A percentile compares a stretch with the other conserved stretches of the same genome.
These are phyloP conservation scores for Violaceomyces palustris DNA, from an alignment of 1,284 basidiomycete species.

Conservation along the genomic window DNA sequence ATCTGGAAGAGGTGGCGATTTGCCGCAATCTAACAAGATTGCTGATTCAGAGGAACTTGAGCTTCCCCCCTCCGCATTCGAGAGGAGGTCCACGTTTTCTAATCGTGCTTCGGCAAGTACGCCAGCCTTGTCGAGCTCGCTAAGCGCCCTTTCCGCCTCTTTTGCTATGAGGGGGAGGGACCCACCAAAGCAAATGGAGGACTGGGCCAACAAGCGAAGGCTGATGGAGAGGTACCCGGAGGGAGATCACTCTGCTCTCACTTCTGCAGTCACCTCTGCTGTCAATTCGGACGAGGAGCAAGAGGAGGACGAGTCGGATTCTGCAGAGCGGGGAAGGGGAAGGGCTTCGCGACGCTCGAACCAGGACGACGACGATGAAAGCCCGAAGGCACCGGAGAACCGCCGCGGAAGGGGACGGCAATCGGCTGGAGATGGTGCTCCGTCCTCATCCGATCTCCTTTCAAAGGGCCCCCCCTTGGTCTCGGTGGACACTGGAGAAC, in stretches of 20 bases:
- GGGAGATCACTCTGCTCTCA: conserved; percentile 40
- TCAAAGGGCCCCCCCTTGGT: conserved; percentile 20
- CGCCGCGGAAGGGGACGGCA: conserved; percentile 9
- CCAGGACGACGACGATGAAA: background rate
- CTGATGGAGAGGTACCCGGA: conserved; percentile 41
- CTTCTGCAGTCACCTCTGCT: conserved; percentile 32
- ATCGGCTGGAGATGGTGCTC: background rate
- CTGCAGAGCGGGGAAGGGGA: conserved; percentile 1
- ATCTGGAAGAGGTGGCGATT: conserved; percentile 1
- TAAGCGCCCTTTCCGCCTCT: conserved; percentile 33
- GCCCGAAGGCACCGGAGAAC: background rate
- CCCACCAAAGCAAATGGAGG: conserved; percentile 31
- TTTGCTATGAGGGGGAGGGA: conserved; percentile 45
- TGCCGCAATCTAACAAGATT: too few relatives aligned
- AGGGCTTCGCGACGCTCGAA: background rate
- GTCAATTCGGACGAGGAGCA: conserved; percentile 22
- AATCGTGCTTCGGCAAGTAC: conserved; percentile 1
- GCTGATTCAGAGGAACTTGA: conserved; percentile 24
- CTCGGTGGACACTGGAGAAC: conserved; percentile 20
- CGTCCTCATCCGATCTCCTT: conserved; percentile 18
- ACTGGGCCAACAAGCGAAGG: conserved; percentile 42
- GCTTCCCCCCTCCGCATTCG: conserved; percentile 28
- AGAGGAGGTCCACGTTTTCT: conserved; percentile 13
- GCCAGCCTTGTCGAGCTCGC: conserved; percentile 13
- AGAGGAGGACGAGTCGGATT: conserved; percentile 12